phyloP scores from a whole-genome alignment of 768 basidiomycete genomes.

The Rhizopogon sp. region DNA sequence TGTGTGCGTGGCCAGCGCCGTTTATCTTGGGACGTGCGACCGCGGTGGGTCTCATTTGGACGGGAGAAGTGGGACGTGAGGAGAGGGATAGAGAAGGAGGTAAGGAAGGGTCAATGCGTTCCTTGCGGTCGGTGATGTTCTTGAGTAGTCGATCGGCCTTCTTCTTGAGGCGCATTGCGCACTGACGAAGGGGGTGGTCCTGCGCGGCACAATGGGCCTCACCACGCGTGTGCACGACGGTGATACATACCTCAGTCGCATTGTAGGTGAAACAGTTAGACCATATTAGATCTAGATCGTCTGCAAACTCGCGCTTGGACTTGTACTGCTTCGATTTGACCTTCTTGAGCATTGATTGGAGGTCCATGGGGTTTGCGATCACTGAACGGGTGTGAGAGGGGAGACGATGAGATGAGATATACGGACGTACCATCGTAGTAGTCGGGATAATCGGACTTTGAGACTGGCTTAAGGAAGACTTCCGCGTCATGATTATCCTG shows the following conservation, averaged over 20 bases:
- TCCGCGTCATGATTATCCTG: slow-evolving; percentile 88
- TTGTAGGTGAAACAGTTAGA: slow-evolving; percentile 93
- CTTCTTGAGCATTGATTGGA: slow-evolving; percentile 88
- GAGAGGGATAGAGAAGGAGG: slow-evolving; percentile 40
- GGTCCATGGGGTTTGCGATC: slow-evolving; percentile 93
- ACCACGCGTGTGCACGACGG: background rate
- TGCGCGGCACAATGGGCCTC: slow-evolving; percentile 24
- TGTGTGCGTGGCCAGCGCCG: slow-evolving; percentile 30
- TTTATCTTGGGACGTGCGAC: slow-evolving; percentile 43
- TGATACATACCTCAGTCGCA: slow-evolving; percentile 70
- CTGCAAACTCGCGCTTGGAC: slow-evolving; percentile 88
- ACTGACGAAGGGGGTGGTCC: slow-evolving; percentile 85
- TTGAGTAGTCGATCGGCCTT: slow-evolving; percentile 85
- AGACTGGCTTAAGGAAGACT: slow-evolving; percentile 91
- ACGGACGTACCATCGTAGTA: slow-evolving; percentile 78
- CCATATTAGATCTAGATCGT: slow-evolving; percentile 97
- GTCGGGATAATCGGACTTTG: slow-evolving; percentile 85
- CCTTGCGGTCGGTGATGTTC: slow-evolving; percentile 85
- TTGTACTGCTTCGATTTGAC: slow-evolving; percentile 91
- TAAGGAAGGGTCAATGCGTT: slow-evolving; percentile 67
- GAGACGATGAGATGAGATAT: background rate
- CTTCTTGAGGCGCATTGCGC: slow-evolving; percentile 72
- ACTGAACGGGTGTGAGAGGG: slow-evolving; percentile 42
- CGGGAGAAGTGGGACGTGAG: slow-evolving; percentile 11
- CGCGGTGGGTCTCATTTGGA: slow-evolving; percentile 23